These are phyloP conservation scores for Citrullus amarus DNA, from an alignment of 306 rosid genomes.

Conservation along the genomic window DNA sequence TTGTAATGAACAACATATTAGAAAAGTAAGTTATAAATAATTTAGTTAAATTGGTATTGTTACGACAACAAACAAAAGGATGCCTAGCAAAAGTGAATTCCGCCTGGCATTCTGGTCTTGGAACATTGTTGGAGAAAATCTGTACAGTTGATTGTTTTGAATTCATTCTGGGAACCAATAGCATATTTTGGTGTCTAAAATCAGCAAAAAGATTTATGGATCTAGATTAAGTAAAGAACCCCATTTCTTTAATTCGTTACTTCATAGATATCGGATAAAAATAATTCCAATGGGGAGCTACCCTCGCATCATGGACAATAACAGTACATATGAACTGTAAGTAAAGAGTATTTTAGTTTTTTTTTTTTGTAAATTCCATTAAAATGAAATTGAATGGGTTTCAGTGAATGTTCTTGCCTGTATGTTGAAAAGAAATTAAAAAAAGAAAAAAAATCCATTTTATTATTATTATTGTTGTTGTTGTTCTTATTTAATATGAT, in stretches of 20 bases:
- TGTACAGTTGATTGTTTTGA: neutral
- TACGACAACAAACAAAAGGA: neutral
- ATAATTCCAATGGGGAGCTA: slow-evolving; percentile 97
- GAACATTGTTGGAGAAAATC: neutral
- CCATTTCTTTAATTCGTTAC: slow-evolving; percentile 27
- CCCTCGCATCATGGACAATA: slow-evolving; percentile 81
- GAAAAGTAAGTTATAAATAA: neutral
- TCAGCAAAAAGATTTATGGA: neutral
- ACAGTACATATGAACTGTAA: slow-evolving; percentile 75
- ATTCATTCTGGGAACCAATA: neutral
- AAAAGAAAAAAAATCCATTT: no score
- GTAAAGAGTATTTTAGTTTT: slow-evolving; percentile 16
- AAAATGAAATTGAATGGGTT: neutral
- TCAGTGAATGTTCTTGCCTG: neutral
- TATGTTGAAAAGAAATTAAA: neutral
- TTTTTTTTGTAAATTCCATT: neutral
- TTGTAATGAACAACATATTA: neutral
- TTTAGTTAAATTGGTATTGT: neutral
- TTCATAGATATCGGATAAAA: slow-evolving; percentile 69
- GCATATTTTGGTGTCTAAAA: neutral
- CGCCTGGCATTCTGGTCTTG: neutral
- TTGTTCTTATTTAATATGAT: no score
- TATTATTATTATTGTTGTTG: no score
- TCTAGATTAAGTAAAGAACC: neutral
- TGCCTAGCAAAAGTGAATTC: neutral